Base-by-base conservation (phyloP, 352 stramenopile genomes). In the Lagenidium sp. region DNA sequence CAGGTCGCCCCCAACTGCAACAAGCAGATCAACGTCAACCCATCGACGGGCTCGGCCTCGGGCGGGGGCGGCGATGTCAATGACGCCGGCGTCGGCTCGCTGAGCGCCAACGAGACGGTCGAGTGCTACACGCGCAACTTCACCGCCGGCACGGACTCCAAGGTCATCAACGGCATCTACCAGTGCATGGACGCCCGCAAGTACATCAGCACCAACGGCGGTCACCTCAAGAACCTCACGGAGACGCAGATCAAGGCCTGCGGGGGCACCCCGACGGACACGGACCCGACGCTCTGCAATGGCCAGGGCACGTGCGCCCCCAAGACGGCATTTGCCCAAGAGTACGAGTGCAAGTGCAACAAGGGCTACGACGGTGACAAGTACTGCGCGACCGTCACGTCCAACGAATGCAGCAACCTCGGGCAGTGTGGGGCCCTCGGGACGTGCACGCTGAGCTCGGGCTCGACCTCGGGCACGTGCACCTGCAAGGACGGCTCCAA, bases 331-430 rank as follows among this genome's bases (percentile, higher is more conserved):
- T 86, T 85, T 29, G 57, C 66, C 12, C 57, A 80, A 40, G 59
- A 82, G 42, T 91, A 87, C 48, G 62, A 65, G 39, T 91, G 79
- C 57, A 71, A 81, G 44, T 91, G 79, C 57, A 84, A 91, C 53
- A 57, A 58, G 32, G 79, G 79, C 25, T 91, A 79, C 53, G 65
- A 75, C 37, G 47, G 53, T 31, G 67, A 62, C 30, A 58, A 78
- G 44, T 70, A 67, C 46, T 91, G 79, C 64, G 46, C 57, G 30
- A 44, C 41, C 0, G 52, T 65, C 11, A 60, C 54, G 20, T 87
- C 70, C 37, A 88, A 86, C 50, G 53, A 75, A 7, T 91, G 79
- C 55, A 84, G 74, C 53, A 87, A 61, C 43, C 66, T 87, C 32
- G 53, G 70, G 1, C 75, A 85, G 49, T 91, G 79, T 36, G 79